These are phyloP conservation scores for Rhexocercosporidium sp. DNA, from an alignment of 2,329 filamentous ascomycete genomes.

Conservation along the genomic window DNA sequence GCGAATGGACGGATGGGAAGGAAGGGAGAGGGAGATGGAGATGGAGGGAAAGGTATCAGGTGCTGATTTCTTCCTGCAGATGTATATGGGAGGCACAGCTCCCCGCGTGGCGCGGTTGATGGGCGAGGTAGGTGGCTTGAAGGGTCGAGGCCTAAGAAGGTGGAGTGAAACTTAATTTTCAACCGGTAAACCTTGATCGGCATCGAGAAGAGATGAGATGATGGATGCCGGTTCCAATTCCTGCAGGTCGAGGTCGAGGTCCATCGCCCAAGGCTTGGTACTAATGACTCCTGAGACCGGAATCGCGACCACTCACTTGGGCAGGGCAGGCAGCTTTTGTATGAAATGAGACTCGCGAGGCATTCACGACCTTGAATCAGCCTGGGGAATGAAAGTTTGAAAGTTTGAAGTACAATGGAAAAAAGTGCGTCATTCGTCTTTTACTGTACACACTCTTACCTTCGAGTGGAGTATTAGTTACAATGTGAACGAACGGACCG, in stretches of 20 bases:
- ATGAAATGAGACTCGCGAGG: slow-evolving; percentile 2
- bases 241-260: background rate
- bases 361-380: background rate
- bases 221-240: background rate
- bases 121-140: background rate
- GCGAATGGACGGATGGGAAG: background rate
- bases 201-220: background rate
- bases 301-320: background rate
- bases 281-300: background rate
- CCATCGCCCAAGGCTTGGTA: background rate
- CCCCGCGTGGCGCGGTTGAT: background rate
- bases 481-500: slow-evolving; percentile 25
- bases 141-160: background rate
- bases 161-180: background rate
- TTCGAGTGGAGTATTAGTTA: slow-evolving; percentile 41
- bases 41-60: too few relatives aligned
- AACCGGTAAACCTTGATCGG: background rate
- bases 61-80: background rate
- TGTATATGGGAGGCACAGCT: slow-evolving; percentile 1
- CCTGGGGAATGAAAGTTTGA: background rate
- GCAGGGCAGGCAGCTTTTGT: background rate
- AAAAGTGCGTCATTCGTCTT: slow-evolving; percentile 35
- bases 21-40: background rate
- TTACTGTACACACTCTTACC: slow-evolving; percentile 39
- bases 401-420: slow-evolving; percentile 3